These are phyloP conservation scores for Mortierella sp. DNA, from an alignment of 371 early-diverging fungal genomes.

Conservation along the genomic window DNA sequence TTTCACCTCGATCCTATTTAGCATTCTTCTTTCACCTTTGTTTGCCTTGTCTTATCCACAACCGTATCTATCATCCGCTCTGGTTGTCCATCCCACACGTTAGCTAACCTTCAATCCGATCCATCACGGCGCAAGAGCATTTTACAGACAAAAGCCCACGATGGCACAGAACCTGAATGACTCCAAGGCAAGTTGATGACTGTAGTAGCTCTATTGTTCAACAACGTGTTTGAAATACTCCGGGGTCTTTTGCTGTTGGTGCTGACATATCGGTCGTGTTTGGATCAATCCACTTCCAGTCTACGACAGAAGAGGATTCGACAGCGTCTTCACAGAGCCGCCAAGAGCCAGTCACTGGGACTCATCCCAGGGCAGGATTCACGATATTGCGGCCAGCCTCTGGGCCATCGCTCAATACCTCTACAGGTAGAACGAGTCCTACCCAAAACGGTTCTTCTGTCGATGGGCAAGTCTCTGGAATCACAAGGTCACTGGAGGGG, in stretches of 20 bases:
- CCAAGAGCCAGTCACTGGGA: background rate
- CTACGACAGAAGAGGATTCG: background rate
- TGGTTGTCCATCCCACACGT: too few species aligned
- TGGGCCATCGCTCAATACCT: too few species aligned
- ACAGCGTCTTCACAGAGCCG: background rate
- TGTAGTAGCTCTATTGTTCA: background rate
- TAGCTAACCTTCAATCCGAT: too few species aligned
- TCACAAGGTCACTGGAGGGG: conserved; percentile 21
- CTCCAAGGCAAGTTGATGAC: conserved; percentile 5
- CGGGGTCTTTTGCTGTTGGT: background rate
- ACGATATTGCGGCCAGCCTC: conserved; percentile 18
- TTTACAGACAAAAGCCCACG: too few species aligned
- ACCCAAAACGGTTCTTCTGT: conserved; percentile 1
- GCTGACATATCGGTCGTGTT: too few species aligned
- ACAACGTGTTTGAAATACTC: background rate
- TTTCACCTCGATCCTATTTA: too few species aligned
- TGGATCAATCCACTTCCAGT: background rate
- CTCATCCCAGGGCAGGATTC: conserved; percentile 11
- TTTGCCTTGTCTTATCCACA: too few species aligned
- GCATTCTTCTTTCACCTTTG: too few species aligned
- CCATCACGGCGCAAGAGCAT: too few species aligned
- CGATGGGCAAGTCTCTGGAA: conserved; percentile 5
- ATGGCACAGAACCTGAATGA: conserved; percentile 9
- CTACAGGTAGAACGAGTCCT: background rate
- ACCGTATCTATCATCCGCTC: too few species aligned